These are phyloP conservation scores for Aureobasidium sp. DNA, from an alignment of 2,329 filamentous ascomycete genomes.

Conservation along the genomic window DNA sequence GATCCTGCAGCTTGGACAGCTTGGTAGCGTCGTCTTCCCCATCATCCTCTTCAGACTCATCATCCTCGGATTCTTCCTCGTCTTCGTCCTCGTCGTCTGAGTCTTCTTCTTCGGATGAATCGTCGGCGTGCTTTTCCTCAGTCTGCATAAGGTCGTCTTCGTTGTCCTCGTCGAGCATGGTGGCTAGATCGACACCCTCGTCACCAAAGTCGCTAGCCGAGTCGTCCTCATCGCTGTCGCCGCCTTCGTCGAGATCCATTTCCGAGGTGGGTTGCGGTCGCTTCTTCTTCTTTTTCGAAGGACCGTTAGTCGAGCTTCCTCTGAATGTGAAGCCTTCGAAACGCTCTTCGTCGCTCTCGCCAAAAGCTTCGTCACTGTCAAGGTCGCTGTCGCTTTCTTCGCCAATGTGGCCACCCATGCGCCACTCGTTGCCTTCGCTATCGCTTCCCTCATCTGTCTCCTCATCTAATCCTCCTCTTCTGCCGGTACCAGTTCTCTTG, in stretches of 20 bases:
- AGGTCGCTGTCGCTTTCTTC: constrained; percentile 60
- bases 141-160: constrained; percentile 43
- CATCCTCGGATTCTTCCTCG: constrained; percentile 35
- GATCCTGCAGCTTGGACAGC: constrained; percentile 55
- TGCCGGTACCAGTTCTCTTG: constrained; percentile 17
- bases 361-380: constrained; percentile 75
- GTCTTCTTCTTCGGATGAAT: constrained; percentile 18
- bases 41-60: constrained; percentile 46
- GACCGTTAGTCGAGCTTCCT: constrained; percentile 48
- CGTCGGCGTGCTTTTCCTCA: constrained; percentile 21
- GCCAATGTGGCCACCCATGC: constrained; percentile 56
- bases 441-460: constrained; percentile 71
- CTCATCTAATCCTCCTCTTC: constrained; percentile 22
- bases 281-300: constrained; percentile 42
- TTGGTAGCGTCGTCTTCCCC: constrained; percentile 40
- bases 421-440: constrained; percentile 80
- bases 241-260: constrained; percentile 43
- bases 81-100: constrained; percentile 25
- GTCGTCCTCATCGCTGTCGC: constrained; percentile 32
- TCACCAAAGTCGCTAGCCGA: constrained; percentile 53
- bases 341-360: constrained; percentile 76
- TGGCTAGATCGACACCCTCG: constrained; percentile 54
- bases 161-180: constrained; percentile 44
- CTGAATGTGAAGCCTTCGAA: constrained; percentile 70
- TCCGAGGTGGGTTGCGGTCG: constrained; percentile 25